Evolutionary conservation across 1,284 basidiomycete genomes (phyloP), one percentile per base, ranked within the genome.

Genomic region (Ustilago vetiveriae): DNA sequence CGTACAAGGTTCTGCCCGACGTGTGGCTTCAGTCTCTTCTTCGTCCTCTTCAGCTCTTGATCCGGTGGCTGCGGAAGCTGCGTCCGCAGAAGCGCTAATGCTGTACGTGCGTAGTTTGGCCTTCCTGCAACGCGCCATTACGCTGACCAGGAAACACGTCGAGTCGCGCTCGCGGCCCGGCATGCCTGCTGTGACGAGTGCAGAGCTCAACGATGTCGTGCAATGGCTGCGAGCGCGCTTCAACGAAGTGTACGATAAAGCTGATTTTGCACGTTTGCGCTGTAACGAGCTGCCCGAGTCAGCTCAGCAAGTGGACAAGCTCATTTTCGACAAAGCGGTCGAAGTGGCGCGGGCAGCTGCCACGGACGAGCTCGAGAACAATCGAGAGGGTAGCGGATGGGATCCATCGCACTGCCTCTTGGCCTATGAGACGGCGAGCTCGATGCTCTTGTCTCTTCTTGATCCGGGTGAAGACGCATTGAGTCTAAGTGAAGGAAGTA

Each of bases 61-160:
- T 33, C 57, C 62, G 11, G 6, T 54, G 1, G 62, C 68, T 22
- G 69, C 79, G 3, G 84, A 84, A 26, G 66, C 81, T 6, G 74
- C 83, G 6, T 81, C 82, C 85, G 90, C 85, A 85, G 93, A 84
- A 87, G 94, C 84, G 50, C 88, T 96, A 33, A 90, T 94, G 36
- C 86, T 98, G 49, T 98, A 97, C 84, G 90, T 97, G 85, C 90
- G 94, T 67, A 86, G 95, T 37, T 90, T 98, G 86, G 88, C 89
- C 0, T 97, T 98, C 82, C 88, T 94, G 55, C 91, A 94, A 83
- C 90, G 90, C 81, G 95, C 93, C 10, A 92, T 95, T 79, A 84
- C 68, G 23, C 57, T 55, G 9, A 71, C 67, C 64, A 68, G 74
- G 44, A 84, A 83, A 65, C 85, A 85, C 83, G 79, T 84, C 26